Evolutionary conservation across 495 filamentous ascomycete species (phyloP), one percentile per base, ranked within the genome.

Genomic region (Clohesyomyces aquaticus): DNA sequence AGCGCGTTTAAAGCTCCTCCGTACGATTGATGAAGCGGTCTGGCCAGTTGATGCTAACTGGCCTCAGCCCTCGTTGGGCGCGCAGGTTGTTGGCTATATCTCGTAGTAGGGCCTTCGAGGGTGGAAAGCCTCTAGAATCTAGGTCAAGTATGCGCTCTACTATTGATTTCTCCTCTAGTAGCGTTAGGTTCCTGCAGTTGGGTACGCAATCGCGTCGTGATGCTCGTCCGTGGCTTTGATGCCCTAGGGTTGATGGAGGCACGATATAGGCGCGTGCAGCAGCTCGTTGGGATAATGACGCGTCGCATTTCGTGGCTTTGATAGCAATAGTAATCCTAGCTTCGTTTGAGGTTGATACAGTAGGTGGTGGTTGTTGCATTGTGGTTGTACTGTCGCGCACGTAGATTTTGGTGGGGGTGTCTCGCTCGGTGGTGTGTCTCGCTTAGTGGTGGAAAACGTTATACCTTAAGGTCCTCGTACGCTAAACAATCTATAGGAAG

Each of bases 41-140:
- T 4, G 63, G 63, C 73, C 67, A 73, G 32, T 57, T 65, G 29
- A 51, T 67, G 26, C 75, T 69, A 23, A 77, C 72, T 51, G 18
- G 63, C 47, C 49, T 42, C 22, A 47, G 46, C 32, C 66, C 60
- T 25, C 70, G 58, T 27, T 49, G 28, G 49, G 46, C 27, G 21
- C 72, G 72, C 9, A 79, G 64, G 47, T 59, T 52, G 67, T 76
- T 71, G n/a, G 74, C 76, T 57, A 79, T 80, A 72, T 79, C 74
- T 76, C 53, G 51, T 28, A 64, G 16, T 16, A 10, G 10, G 18
- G 2, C 45, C 23, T 50, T 38, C 18, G 45, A 28, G 2, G 61
- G 53, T 10, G 66, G 60, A 62, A 74, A 72, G 60, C 63, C 73
- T 67, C 65, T 59, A 16, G 28, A 16, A 72, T 74, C 68, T 52